Evolutionary conservation across 1,284 basidiomycete species (phyloP), one percentile per base, ranked within the genome.

Genomic region (Stygiomarasmius scandens): DNA sequence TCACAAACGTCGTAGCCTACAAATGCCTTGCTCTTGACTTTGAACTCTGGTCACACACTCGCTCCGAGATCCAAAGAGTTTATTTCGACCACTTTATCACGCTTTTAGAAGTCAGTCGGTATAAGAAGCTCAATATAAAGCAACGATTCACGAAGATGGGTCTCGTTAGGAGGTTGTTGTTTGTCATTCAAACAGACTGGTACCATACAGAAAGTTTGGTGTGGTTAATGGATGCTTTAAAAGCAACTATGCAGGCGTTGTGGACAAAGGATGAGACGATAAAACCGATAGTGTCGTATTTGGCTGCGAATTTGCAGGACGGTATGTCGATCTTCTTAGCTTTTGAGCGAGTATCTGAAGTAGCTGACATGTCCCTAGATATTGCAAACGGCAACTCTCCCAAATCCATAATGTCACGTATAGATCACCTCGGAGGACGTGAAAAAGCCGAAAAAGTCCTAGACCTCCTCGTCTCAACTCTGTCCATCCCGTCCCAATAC

Each of bases 11-110:
- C 1, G 79, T 90, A 1, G 93, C 93, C 2, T 97, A 96, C 67
- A 83, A 85, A 47, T 82, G 89, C 1, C 81, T 98, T 45, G 90
- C 93, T 0, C 83, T 98, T 2, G 93, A 97, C 67, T 93, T 97
- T 64, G 89, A 94, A 58, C 83, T 98, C 5, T 98, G 96, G 96
- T 84, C 92, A 0, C 81, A 75, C 24, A 87, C 92, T 0, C 75
- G 78, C 1, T 66, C 74, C 3, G 87, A 89, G 41, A 86, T 98
- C 24, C 91, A 94, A 66, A 78, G 77, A 2, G 81, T 86, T 16
- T 90, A 95, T 66, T 78, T 96, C 0, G 85, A 90, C 49, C 92
- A 97, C 68, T 95, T 97, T 66, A 71, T 79, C 1, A 86, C 83
- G 11, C 82, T 98, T 6, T 72, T 96, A 11, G 74, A 84, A 55